Percentiles rank a stretch among this genome's conserved stretches.
Conservation (phyloP, 352 stramenopile species). For the Phytophthora megakarya region DNA sequence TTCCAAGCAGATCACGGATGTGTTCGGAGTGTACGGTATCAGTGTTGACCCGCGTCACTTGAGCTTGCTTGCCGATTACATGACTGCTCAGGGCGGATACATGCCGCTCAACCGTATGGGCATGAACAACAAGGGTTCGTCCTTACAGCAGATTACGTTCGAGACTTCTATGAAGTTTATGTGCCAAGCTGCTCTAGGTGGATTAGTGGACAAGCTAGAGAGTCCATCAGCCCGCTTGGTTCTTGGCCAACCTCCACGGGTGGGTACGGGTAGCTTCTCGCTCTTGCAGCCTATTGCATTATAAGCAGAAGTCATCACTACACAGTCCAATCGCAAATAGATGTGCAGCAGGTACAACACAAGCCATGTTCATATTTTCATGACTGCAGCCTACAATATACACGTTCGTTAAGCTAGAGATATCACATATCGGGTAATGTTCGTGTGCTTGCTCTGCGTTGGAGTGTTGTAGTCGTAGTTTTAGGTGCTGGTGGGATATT, state of each 20-base stretch:
- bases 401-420: slow-evolving; percentile 34
- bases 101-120: slow-evolving; percentile 98
- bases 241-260: slow-evolving; percentile 92
- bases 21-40: slow-evolving; percentile 99
- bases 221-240: slow-evolving; percentile 96
- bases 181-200: slow-evolving; percentile 93
- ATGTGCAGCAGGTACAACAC: slow-evolving; percentile 33
- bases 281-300: slow-evolving; percentile 89
- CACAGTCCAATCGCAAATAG: slow-evolving; percentile 19
- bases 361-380: slow-evolving; percentile 42
- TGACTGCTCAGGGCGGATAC: slow-evolving; percentile 98
- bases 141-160: slow-evolving; percentile 99
- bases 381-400: slow-evolving; percentile 42
- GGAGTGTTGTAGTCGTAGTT: slow-evolving; percentile 37
- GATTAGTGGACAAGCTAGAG: slow-evolving; percentile 90
- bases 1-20: slow-evolving; percentile 98
- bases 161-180: slow-evolving; percentile 99
- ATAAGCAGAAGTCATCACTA: slow-evolving; percentile 42
- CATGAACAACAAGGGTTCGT: slow-evolving; percentile 96
- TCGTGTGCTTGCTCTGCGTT: slow-evolving; percentile 54
- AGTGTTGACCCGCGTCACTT: slow-evolving; percentile 98
- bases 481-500: slow-evolving; percentile 41
- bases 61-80: slow-evolving; percentile 99
- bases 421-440: slow-evolving; percentile 11
- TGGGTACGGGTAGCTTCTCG: slow-evolving; percentile 97